Conservation (phyloP, 495 filamentous ascomycete genomes). For the Physcia stellaris region DNA sequence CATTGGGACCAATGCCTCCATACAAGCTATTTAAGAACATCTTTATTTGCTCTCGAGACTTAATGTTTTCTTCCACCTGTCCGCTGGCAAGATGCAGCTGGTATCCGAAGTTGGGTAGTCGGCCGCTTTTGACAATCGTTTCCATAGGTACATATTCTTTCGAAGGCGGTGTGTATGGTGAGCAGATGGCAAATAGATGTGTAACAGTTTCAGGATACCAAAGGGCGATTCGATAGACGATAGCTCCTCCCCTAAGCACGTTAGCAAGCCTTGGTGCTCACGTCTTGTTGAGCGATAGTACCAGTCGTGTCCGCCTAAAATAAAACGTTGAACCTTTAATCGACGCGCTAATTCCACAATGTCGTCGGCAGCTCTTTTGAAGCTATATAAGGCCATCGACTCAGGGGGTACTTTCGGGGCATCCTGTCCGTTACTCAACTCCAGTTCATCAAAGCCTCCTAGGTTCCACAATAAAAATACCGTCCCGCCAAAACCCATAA, state of each 20-base stretch:
- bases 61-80: slow-evolving; percentile 47
- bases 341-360: slow-evolving; percentile 49
- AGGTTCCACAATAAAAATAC: too few relatives aligned
- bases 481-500: slow-evolving; percentile 70
- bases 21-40: slow-evolving; percentile 58
- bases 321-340: slow-evolving; percentile 43
- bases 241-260: slow-evolving; percentile 34
- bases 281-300: slow-evolving; percentile 20
- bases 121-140: slow-evolving; percentile 35
- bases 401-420: slow-evolving; percentile 41
- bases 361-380: slow-evolving; percentile 57
- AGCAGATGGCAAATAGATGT: slow-evolving; percentile 66
- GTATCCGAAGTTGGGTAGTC: slow-evolving; percentile 63
- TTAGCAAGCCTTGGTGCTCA: background rate
- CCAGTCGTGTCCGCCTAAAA: slow-evolving; percentile 80
- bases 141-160: slow-evolving; percentile 36
- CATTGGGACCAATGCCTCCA: slow-evolving; percentile 42
- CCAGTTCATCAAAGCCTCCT: too few relatives aligned
- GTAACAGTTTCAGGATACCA: slow-evolving; percentile 59
- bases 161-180: slow-evolving; percentile 47
- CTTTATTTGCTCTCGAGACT: slow-evolving; percentile 41
- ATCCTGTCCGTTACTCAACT: too few relatives aligned
- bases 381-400: slow-evolving; percentile 41
- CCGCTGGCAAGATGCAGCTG: slow-evolving; percentile 63
- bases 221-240: slow-evolving; percentile 49